Base-by-base conservation (phyloP, 208 protist species). In the Vickermania spadyakhi region DNA sequence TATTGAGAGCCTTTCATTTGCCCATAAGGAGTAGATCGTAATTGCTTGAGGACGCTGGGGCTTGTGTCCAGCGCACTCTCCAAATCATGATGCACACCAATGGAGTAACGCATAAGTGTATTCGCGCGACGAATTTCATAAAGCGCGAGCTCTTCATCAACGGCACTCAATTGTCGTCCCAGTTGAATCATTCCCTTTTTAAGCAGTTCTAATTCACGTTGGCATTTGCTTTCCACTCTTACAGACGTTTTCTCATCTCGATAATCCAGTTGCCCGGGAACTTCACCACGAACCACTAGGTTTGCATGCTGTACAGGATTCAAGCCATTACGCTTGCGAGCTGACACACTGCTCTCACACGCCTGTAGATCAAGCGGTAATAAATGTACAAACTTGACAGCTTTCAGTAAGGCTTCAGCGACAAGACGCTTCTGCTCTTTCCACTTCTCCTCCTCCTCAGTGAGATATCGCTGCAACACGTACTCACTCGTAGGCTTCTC, bases 21-120 rank as follows among this genome's bases (percentile, higher is more conserved):
- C n/a, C n/a, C n/a, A n/a, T n/a, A n/a, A n/a, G n/a, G n/a, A n/a
- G n/a, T n/a, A n/a, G n/a, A n/a, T n/a, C n/a, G n/a, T n/a, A n/a
- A n/a, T n/a, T n/a, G n/a, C n/a, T n/a, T n/a, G n/a, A 36, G 45
- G 13, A 88, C 58, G 3, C 58, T 26, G 7, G 58, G 53, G 31
- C 75, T 77, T 29, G 41, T 31, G 53, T 92, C 74, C 4, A 95
- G 60, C 3, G 81, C 78, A 0, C 62, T 14, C 58, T 87, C 76
- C 22, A 95, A 49, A 26, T 92, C 83, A 52, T 59, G 67, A 60
- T 95, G 84, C 21, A 95, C 58, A 1, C 88, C 88, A 1, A 95
- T 83, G 21, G 89, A 73, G 60, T 95, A 95, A 7, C 88, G 84
- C 84, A 95, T 86, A 26, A 60, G 75, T 18, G 69, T 83, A 29